Percentiles rank a stretch among this genome's conserved stretches.
Conservation (phyloP, 305 asterid genomes). For the Solanum hybrid region DNA sequence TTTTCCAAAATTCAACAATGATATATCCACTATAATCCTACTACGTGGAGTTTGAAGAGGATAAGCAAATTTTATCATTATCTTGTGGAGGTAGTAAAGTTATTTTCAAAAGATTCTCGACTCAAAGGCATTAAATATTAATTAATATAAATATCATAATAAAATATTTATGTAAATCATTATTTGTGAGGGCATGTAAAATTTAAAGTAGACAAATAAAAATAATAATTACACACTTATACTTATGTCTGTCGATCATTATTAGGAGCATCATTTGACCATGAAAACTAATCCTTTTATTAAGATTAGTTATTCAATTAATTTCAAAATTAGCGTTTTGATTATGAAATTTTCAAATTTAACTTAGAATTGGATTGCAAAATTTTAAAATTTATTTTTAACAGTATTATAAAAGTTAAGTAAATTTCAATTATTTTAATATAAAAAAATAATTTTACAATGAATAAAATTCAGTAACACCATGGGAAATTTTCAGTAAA, state of each 20-base stretch:
- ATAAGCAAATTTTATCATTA: no score
- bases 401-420: background rate
- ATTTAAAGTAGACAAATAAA: no score
- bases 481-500: background rate
- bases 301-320: background rate
- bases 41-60: background rate
- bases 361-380: background rate
- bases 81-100: rapidly evolving
- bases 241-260: background rate
- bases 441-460: background rate
- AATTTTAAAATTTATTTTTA: background rate
- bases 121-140: background rate
- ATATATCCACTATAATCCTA: background rate
- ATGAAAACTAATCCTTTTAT: background rate
- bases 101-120: no score
- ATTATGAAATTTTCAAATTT: no score
- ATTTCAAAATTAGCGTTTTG: background rate
- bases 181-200: background rate
- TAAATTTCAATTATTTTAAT: background rate
- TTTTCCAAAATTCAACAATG: no score
- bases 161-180: background rate
- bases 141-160: no score
- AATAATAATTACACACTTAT: no score
- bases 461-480: background rate
- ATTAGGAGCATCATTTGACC: background rate